These are phyloP conservation scores for Penicillium canescens DNA, from an alignment of 495 filamentous ascomycete species.

Conservation along the genomic window DNA sequence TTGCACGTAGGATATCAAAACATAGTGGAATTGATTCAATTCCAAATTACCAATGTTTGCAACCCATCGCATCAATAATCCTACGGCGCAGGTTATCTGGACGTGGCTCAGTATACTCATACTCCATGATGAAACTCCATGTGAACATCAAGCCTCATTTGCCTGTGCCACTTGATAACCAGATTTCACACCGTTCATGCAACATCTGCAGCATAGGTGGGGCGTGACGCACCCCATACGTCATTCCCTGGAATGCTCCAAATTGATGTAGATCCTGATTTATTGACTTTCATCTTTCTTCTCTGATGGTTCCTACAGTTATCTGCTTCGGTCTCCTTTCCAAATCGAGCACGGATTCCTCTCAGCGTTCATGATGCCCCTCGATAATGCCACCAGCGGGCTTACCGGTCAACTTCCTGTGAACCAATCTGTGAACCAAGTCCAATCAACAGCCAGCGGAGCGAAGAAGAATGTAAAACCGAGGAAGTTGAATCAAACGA, in stretches of 20 bases:
- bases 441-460: slow-evolving; percentile 15
- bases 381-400: slow-evolving; percentile 28
- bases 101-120: too few species aligned
- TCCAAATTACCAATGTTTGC: too few species aligned
- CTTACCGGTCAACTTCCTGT: slow-evolving; percentile 20
- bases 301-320: neutral
- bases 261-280: neutral
- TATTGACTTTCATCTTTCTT: neutral
- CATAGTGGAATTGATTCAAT: neutral
- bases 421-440: slow-evolving; percentile 21
- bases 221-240: slow-evolving; percentile 11
- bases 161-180: too few species aligned
- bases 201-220: too few species aligned
- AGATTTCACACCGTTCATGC: neutral
- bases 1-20: too few species aligned
- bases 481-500: slow-evolving; percentile 19
- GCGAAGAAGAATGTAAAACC: slow-evolving; percentile 18
- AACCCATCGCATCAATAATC: too few species aligned
- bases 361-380: slow-evolving; percentile 23
- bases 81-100: too few species aligned
- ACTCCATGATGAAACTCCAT: too few species aligned
- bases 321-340: neutral
- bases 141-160: too few species aligned
- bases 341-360: neutral
- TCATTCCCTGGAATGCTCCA: slow-evolving; percentile 1